A percentile compares a stretch with the other conserved stretches of the same genome.
Conservation (phyloP, 2,329 filamentous ascomycete genomes). For the Trichoderma asperellum region DNA sequence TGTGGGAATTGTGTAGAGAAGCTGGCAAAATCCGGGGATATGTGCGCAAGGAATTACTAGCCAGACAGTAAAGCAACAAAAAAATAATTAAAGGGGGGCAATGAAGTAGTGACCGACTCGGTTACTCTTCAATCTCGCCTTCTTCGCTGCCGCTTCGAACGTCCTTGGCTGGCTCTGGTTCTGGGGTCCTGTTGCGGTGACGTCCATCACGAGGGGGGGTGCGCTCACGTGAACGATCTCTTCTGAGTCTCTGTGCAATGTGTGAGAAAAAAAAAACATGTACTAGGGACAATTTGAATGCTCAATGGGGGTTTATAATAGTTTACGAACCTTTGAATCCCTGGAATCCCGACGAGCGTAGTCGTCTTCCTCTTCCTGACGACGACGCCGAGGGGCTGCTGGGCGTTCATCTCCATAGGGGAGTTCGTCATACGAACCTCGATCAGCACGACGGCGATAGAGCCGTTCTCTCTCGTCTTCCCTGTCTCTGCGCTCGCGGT, state of each 20-base stretch:
- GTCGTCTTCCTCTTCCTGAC: constrained; percentile 77
- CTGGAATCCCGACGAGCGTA: constrained; percentile 66
- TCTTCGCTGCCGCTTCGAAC: constrained; percentile 83
- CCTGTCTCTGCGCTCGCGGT: constrained; percentile 82
- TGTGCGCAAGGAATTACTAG: neutral
- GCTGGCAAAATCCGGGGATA: neutral
- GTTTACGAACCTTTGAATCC: constrained; percentile 63
- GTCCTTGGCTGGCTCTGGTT: constrained; percentile 31
- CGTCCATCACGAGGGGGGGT: constrained; percentile 61
- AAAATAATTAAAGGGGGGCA: neutral
- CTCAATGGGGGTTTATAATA: too few relatives aligned
- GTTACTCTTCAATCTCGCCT: constrained; percentile 85
- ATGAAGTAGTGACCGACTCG: neutral
- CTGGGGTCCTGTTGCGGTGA: constrained; percentile 58
- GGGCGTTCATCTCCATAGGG: constrained; percentile 82
- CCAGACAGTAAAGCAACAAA: neutral
- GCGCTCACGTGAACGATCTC: constrained; percentile 63
- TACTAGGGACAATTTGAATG: neutral
- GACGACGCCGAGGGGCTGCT: constrained; percentile 70
- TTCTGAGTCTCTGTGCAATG: constrained; percentile 55
- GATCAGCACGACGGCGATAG: constrained; percentile 78
- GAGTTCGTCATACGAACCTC: constrained; percentile 81
- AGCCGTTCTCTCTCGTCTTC: constrained; percentile 88
- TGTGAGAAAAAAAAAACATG: constrained; percentile 36
- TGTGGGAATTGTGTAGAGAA: neutral